Evolutionary conservation across 1,284 basidiomycete genomes (phyloP), one percentile per base, ranked within the genome.

Genomic region (Cystobasidium slooffiae): DNA sequence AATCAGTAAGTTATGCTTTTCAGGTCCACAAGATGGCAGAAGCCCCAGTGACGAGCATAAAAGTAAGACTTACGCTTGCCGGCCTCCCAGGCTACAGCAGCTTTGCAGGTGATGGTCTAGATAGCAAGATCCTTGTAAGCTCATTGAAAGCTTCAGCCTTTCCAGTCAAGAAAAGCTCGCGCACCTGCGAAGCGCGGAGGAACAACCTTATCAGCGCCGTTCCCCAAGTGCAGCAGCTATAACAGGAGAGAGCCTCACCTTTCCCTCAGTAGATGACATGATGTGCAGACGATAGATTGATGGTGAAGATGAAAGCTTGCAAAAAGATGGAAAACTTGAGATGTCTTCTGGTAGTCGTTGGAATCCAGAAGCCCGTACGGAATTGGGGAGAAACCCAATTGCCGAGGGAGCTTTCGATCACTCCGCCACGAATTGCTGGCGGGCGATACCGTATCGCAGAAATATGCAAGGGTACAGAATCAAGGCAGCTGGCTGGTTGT

Each of bases 81-180:
- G 20, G 96, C 93, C 76, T 88, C 93, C 97, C 96, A 99, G 81
- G 94, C 97, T 56, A 65, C 47, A 52, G 78, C 79, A 61, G 80
- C 80, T 64, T 94, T 95, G 86, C 94, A 97, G 74, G 86, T 91
- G 84, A 97, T 97, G 73, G 88, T 83, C 84, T 85, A 62, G 43
- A n/a, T 12, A 20, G 9, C 4, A 3, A 31, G 14, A 18, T 6
- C 18, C 10, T 59, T 41, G 43, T 31, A 18, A 59, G 9, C 12
- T 9, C 10, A n/a, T 2, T n/a, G 20, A 18, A 47, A 47, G 18
- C 46, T 49, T 49, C 46, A 14, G n/a, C 46, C 14, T 14, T n/a
- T 49, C n/a, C 46, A 49, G 46, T n/a, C n/a, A 41, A 9, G 31
- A 5, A 31, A 31, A 31, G 31, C 31, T 41, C 31, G 56, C 56